These are phyloP conservation scores for Senna tora DNA, from an alignment of 306 rosid species.

Conservation along the genomic window DNA sequence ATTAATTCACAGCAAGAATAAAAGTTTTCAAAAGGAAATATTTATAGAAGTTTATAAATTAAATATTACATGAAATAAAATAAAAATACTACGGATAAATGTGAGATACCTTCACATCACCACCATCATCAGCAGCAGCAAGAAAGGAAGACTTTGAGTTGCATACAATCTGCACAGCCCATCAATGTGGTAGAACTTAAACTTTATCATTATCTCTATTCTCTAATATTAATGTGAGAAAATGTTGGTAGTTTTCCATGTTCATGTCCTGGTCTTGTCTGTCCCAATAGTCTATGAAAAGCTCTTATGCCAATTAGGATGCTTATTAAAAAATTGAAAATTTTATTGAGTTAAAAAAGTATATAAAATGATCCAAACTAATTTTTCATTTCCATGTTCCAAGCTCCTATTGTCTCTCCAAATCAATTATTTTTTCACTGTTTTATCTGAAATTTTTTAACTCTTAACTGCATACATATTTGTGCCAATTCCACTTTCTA, in stretches of 20 bases:
- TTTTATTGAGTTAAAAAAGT: background rate
- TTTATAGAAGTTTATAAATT: constrained; percentile 24
- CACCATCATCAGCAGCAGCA: constrained; percentile 94
- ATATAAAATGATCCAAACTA: background rate
- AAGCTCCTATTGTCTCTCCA: background rate
- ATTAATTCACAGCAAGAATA: constrained; percentile 16
- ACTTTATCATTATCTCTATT: too few species aligned
- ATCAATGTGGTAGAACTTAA: too few species aligned
- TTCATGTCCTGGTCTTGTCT: background rate
- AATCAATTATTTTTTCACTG: too few species aligned
- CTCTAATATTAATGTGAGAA: too few species aligned
- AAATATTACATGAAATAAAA: constrained; percentile 19
- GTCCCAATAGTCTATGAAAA: background rate
- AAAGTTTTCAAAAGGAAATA: constrained; percentile 28
- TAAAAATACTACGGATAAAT: constrained; percentile 12
- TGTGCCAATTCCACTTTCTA: background rate
- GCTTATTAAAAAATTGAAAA: background rate
- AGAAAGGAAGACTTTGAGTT: constrained; percentile 77
- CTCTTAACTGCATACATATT: background rate
- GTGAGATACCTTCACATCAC: constrained; percentile 80
- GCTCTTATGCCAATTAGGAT: background rate
- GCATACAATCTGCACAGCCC: constrained; percentile 73
- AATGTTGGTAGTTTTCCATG: background rate
- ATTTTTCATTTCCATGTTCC: background rate
- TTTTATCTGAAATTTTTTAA: background rate